These are phyloP conservation scores for Talaromyces albobiverticillius DNA, from an alignment of 2,329 filamentous ascomycete genomes.

Conservation along the genomic window DNA sequence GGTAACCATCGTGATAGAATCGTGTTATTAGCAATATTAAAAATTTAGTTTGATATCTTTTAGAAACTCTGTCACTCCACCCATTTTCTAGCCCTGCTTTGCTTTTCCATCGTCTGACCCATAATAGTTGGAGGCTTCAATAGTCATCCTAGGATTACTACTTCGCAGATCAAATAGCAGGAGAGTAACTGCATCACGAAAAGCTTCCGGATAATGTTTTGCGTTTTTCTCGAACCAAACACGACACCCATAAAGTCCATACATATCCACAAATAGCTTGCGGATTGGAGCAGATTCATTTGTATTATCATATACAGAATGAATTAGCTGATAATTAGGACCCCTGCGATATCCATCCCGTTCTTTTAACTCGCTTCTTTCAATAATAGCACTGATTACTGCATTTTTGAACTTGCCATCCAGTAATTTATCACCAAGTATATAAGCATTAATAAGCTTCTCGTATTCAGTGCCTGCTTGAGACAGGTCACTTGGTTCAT, in stretches of 20 bases:
- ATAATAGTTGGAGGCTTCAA: neutral
- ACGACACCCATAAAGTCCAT: neutral
- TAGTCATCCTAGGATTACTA: neutral
- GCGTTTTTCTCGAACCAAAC: too few species aligned
- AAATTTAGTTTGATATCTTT: too few species aligned
- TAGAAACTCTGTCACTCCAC: too few species aligned
- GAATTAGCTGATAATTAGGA: neutral
- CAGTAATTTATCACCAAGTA: neutral
- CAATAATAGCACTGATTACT: neutral
- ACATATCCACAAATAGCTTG: neutral
- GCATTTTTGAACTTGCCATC: neutral
- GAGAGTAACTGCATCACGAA: neutral
- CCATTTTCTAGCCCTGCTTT: too few species aligned
- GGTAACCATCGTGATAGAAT: too few species aligned
- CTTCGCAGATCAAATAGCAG: neutral
- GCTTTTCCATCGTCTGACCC: neutral
- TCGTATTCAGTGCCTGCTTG: neutral
- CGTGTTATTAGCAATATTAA: too few species aligned
- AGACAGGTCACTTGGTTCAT: too few species aligned
- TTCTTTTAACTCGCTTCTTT: neutral
- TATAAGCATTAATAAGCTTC: neutral
- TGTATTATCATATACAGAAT: neutral
- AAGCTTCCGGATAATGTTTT: neutral
- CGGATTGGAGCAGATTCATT: neutral
- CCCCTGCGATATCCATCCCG: neutral